Percentiles rank a stretch among this genome's conserved stretches.
phyloP scores from a whole-genome alignment of 148 eudicot genomes.

The Limonium bicolor region DNA sequence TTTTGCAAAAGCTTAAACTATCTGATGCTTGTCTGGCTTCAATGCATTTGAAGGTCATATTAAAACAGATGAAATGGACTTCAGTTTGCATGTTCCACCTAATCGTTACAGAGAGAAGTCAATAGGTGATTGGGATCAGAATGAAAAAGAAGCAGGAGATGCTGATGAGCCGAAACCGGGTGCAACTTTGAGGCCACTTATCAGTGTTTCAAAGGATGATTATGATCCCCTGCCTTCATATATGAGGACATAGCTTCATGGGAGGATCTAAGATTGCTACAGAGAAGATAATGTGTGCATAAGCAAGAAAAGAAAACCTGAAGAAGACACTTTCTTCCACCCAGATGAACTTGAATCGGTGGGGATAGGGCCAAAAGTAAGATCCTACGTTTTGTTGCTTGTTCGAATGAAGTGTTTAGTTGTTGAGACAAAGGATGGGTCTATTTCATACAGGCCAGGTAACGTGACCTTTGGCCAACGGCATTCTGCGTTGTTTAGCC shows the following conservation, averaged over 20 bases:
- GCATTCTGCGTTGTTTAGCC: too few species aligned
- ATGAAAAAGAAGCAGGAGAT: too few species aligned
- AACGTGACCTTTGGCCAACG: too few species aligned
- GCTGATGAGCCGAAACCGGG: too few species aligned
- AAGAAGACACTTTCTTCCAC: constrained; percentile 25
- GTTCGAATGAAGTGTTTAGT: constrained; percentile 48
- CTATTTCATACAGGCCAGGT: constrained; percentile 41
- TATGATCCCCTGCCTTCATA: constrained; percentile 77
- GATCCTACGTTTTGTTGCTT: constrained; percentile 56
- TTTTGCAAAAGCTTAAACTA: constrained; percentile 61
- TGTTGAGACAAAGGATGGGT: constrained; percentile 56
- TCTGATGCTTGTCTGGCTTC: constrained; percentile 78
- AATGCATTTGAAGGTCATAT: constrained; percentile 69
- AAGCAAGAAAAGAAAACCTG: constrained; percentile 11
- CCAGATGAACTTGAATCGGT: constrained; percentile 54
- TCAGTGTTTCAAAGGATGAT: constrained; percentile 45
- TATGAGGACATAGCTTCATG: constrained; percentile 70
- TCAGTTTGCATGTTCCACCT: constrained; percentile 12
- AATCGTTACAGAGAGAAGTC: too few species aligned
- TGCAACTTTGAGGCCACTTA: constrained; percentile 13
- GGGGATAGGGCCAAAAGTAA: constrained; percentile 59
- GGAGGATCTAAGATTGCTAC: constrained; percentile 79
- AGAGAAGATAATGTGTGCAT: constrained; percentile 53
- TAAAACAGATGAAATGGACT: constrained; percentile 17
- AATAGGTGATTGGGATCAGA: too few species aligned